Evolutionary conservation across 805 yeast genomes (phyloP).

Genomic region (Cyberlindnera meyerae): DNA sequence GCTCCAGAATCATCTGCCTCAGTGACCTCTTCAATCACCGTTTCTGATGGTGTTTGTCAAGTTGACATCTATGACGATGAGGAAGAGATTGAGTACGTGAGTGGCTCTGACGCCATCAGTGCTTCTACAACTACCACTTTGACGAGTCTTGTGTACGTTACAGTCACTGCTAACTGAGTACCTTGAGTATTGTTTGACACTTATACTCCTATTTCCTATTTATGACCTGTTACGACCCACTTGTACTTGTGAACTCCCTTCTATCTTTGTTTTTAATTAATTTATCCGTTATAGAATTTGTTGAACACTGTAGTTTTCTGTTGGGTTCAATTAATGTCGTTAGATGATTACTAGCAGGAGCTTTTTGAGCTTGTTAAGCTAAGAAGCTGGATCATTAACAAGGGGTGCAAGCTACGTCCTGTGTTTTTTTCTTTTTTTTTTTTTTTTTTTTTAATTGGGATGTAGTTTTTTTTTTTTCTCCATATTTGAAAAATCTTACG

Average conservation of each 20-base stretch:
- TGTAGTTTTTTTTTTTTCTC: not conserved
- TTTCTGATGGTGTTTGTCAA: constrained; percentile 24
- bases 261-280: too few species aligned
- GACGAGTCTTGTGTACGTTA: constrained; percentile 21
- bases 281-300: too few species aligned
- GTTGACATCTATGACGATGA: constrained; percentile 24
- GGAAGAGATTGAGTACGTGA: constrained; percentile 20
- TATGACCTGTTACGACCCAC: too few species aligned
- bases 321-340: too few species aligned
- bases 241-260: too few species aligned
- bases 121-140: constrained; percentile 26
- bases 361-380: too few species aligned
- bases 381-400: too few species aligned
- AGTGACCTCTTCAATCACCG: constrained; percentile 5
- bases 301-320: too few species aligned
- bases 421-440: not conserved
- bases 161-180: constrained; percentile 13
- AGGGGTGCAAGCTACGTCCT: too few species aligned
- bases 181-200: not conserved
- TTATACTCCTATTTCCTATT: too few species aligned
- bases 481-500: too few species aligned
- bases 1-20: constrained; percentile 7
- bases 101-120: constrained; percentile 26
- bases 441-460: not conserved
- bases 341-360: too few species aligned